Conservation (phyloP, 2,329 filamentous ascomycete species). For the Colletotrichum destructivum region DNA sequence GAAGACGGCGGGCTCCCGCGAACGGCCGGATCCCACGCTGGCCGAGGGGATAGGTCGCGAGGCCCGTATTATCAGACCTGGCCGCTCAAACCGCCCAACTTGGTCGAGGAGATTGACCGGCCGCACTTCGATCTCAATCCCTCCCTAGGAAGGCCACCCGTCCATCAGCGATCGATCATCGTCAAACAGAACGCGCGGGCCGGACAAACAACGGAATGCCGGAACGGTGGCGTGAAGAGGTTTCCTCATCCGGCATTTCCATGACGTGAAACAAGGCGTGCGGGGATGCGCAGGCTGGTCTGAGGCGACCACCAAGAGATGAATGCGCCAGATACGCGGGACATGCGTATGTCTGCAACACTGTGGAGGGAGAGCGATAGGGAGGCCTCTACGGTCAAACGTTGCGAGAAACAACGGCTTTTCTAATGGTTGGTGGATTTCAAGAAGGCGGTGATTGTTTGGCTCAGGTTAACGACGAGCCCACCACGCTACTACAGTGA, state of each 20-base stretch:
- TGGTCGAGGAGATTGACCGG: constrained; percentile 5
- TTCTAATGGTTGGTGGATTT: constrained; percentile 10
- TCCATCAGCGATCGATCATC: constrained; percentile 13
- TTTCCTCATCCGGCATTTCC: constrained; percentile 24
- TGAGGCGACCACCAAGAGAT: neutral
- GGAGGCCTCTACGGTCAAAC: neutral
- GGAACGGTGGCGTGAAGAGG: neutral
- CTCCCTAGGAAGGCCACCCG: neutral
- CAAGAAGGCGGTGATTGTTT: neutral
- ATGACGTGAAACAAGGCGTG: constrained; percentile 34
- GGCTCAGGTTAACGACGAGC: constrained; percentile 3
- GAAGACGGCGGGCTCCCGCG: neutral
- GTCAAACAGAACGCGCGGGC: constrained; percentile 6
- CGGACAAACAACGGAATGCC: constrained; percentile 4
- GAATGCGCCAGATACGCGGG: constrained; percentile 6
- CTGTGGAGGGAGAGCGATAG: constrained; percentile 3
- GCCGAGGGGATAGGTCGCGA: neutral
- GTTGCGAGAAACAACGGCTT: neutral
- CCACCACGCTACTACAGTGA: neutral
- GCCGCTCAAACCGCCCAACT: neutral
- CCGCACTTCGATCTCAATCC: neutral
- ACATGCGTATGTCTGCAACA: constrained; percentile 32
- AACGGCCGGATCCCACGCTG: neutral
- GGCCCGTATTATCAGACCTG: neutral
- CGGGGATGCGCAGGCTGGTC: constrained; percentile 1